Conservation (phyloP, 164 flowering plant genomes). For the Stephania yunnanensis region DNA sequence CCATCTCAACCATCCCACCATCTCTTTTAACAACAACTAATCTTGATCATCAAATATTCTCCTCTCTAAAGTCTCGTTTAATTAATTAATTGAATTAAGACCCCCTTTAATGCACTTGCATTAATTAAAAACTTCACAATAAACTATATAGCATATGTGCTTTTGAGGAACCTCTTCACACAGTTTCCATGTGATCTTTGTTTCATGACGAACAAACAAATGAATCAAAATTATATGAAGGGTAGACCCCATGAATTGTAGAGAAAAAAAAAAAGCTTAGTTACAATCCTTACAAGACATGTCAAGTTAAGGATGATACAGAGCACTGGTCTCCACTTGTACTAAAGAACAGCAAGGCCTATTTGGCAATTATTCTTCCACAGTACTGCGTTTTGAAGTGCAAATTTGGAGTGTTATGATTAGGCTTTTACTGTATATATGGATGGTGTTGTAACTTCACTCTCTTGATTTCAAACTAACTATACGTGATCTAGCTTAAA, state of each 20-base stretch:
- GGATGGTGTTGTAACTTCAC: too few relatives aligned
- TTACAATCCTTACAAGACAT: not conserved
- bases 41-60: not conserved
- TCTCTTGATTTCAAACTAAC: too few relatives aligned
- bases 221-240: too few relatives aligned
- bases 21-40: not conserved
- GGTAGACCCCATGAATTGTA: too few relatives aligned
- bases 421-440: not conserved
- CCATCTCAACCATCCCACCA: not conserved
- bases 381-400: not conserved
- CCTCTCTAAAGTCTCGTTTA: not conserved
- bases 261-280: not conserved
- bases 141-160: not conserved
- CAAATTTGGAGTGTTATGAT: not conserved
- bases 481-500: too few relatives aligned
- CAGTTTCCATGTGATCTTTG: not conserved
- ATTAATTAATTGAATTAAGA: not conserved
- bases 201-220: too few relatives aligned
- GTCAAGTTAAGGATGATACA: not conserved
- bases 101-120: not conserved
- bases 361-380: not conserved
- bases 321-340: not conserved
- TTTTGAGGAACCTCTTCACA: not conserved
- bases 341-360: not conserved
- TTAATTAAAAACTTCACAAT: not conserved